phyloP scores from a whole-genome alignment of 2,329 filamentous ascomycete species.

The Phialophora verrucosa region DNA sequence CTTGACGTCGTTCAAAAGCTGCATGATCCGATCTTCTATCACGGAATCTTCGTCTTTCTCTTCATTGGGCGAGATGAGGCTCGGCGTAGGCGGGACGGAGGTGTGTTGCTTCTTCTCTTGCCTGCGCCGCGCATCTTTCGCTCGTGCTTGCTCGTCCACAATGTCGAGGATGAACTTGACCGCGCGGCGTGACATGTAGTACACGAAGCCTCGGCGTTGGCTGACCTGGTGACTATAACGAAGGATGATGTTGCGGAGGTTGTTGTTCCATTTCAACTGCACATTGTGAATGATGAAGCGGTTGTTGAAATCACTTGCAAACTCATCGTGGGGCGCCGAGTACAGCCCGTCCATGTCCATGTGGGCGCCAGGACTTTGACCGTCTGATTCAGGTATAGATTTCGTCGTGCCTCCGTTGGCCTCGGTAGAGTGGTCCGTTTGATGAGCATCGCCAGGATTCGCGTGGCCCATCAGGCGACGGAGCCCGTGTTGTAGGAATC shows the following conservation, averaged over 20 bases:
- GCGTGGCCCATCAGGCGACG: constrained; percentile 60
- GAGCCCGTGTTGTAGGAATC: constrained; percentile 64
- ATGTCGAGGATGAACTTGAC: constrained; percentile 99
- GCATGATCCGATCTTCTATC: constrained; percentile 83
- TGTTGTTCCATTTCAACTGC: constrained; percentile 98
- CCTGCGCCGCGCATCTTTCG: constrained; percentile 56
- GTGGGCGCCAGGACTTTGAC: constrained; percentile 59
- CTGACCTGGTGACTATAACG: constrained; percentile 97
- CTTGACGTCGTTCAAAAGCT: constrained; percentile 81
- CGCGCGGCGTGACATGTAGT: constrained; percentile 93
- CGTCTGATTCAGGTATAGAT: constrained; percentile 44
- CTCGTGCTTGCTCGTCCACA: constrained; percentile 87
- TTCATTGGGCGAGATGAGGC: constrained; percentile 44
- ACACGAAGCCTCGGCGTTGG: constrained; percentile 93
- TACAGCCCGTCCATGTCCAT: constrained; percentile 63
- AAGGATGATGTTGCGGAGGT: constrained; percentile 91
- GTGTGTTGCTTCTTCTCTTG: constrained; percentile 24
- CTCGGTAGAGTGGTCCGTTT: constrained; percentile 17
- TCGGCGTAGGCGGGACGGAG: constrained; percentile 28
- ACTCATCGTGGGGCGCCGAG: constrained; percentile 74
- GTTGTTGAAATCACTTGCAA: constrained; percentile 95
- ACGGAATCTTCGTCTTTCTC: constrained; percentile 67
- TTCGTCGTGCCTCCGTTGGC: constrained; percentile 41
- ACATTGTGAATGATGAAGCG: constrained; percentile 98
- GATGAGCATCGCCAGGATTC: constrained; percentile 53